Conservation (phyloP, 495 filamentous ascomycete species). For the Tuber brumale region DNA sequence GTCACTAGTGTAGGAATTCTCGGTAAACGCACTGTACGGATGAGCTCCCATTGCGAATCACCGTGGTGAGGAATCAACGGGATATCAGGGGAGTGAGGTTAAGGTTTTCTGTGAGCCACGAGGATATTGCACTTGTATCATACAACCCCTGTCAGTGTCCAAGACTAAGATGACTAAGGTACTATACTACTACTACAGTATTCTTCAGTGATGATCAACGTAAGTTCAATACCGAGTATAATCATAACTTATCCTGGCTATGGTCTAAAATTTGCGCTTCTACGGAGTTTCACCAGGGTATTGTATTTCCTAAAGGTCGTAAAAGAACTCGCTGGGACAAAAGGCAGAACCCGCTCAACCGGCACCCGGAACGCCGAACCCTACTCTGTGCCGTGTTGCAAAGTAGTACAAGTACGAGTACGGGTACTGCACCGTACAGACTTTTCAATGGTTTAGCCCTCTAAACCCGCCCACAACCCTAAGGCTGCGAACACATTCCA, state of each 20-base stretch:
- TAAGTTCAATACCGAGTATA: background rate
- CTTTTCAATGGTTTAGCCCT: background rate
- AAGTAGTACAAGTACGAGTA: background rate
- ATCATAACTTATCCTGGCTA: background rate
- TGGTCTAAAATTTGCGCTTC: background rate
- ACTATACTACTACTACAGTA: too few species aligned
- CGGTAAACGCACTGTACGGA: background rate
- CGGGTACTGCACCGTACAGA: too few species aligned
- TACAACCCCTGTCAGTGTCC: too few species aligned
- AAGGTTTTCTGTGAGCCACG: background rate
- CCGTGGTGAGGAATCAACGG: background rate
- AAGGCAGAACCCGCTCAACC: too few species aligned
- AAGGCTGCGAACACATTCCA: background rate
- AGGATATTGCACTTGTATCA: too few species aligned
- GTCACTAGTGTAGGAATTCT: background rate
- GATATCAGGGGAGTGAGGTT: background rate
- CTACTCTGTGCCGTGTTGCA: background rate
- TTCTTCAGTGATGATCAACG: background rate
- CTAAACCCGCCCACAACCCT: background rate
- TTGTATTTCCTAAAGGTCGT: too few species aligned
- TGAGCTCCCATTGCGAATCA: background rate
- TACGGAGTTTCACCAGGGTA: too few species aligned
- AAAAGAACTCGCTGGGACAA: too few species aligned
- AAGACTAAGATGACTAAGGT: background rate
- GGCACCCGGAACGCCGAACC: too few species aligned